Base-by-base conservation (phyloP, 176 grass and related monocot species). In the Elymus sibiricus region DNA sequence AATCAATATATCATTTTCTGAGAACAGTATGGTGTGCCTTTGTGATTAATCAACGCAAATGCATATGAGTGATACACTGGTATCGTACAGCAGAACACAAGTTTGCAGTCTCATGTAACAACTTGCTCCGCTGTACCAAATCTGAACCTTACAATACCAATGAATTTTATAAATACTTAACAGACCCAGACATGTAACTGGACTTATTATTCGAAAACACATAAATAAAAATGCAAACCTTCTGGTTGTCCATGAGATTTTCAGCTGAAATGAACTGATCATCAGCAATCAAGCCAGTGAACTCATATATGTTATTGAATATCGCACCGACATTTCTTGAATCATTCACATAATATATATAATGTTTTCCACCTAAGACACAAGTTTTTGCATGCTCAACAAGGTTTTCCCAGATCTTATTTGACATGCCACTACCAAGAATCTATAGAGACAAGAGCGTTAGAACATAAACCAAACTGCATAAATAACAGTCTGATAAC, bases 291-390 rank as follows among this genome's bases (percentile, higher is more conserved):
- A 92, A 80, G 71, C 94, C 90, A 82, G 75, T 82, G 38, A 97
- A 97, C 81, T 97, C 94, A 12, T 92, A 97, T 58, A 97, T 97
- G 85, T 97, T 94, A 89, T 90, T 94, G 83, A 92, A 97, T 78
- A 97, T 92, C 38, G 92, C 92, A 61, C 94, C 88, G n/a, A 86
- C 69, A 58, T 76, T n/a, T n/a, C n/a, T n/a, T n/a, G n/a, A n/a
- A n/a, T n/a, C n/a, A n/a, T n/a, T n/a, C n/a, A n/a, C n/a, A n/a
- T n/a, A n/a, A n/a, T n/a, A n/a, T n/a, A n/a, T n/a, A n/a, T n/a
- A n/a, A n/a, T n/a, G n/a, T n/a, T n/a, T n/a, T n/a, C n/a, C n/a
- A n/a, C n/a, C n/a, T n/a, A n/a, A n/a, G n/a, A n/a, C n/a, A n/a
- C n/a, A n/a, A n/a, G n/a, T n/a, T n/a, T n/a, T n/a, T n/a, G n/a